Evolutionary conservation across 495 filamentous ascomycete genomes (phyloP).

Genomic region (Tuber aestivum): DNA sequence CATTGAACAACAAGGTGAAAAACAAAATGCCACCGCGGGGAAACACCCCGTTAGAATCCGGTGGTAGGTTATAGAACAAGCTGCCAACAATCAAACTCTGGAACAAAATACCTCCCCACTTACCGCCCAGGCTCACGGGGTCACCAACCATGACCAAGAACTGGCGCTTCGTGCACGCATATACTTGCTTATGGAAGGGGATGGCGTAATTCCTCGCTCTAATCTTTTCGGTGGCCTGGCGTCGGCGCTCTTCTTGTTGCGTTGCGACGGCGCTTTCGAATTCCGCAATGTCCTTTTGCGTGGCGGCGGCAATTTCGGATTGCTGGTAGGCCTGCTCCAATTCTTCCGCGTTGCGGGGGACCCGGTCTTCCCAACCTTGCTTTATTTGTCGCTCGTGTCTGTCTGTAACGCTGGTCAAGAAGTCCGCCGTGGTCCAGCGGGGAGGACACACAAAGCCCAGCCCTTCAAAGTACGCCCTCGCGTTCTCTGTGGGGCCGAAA

Average conservation of each 20-base stretch:
- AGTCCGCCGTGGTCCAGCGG: slow-evolving; percentile 63
- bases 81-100: slow-evolving; percentile 71
- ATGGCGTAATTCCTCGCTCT: slow-evolving; percentile 64
- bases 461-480: slow-evolving; percentile 58
- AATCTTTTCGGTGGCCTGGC: slow-evolving; percentile 47
- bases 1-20: slow-evolving; percentile 74
- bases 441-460: slow-evolving; percentile 57
- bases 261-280: slow-evolving; percentile 52
- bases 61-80: slow-evolving; percentile 65
- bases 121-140: slow-evolving; percentile 49
- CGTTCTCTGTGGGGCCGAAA: slow-evolving; percentile 55
- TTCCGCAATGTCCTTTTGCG: slow-evolving; percentile 47
- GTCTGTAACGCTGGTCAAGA: slow-evolving; percentile 62
- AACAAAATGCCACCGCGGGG: slow-evolving; percentile 57
- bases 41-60: slow-evolving; percentile 53
- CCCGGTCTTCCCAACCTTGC: slow-evolving; percentile 55
- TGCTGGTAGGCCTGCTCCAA: slow-evolving; percentile 54
- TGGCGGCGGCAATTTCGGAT: slow-evolving; percentile 42
- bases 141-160: slow-evolving; percentile 62
- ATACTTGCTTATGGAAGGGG: slow-evolving; percentile 60
- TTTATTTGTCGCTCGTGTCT: slow-evolving; percentile 56
- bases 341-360: slow-evolving; percentile 56
- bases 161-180: slow-evolving; percentile 62
- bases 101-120: slow-evolving; percentile 60
- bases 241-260: slow-evolving; percentile 48